Evolutionary conservation across 305 asterid species (phyloP), one percentile per base, ranked within the genome.

Genomic region (Salvia sclarea): DNA sequence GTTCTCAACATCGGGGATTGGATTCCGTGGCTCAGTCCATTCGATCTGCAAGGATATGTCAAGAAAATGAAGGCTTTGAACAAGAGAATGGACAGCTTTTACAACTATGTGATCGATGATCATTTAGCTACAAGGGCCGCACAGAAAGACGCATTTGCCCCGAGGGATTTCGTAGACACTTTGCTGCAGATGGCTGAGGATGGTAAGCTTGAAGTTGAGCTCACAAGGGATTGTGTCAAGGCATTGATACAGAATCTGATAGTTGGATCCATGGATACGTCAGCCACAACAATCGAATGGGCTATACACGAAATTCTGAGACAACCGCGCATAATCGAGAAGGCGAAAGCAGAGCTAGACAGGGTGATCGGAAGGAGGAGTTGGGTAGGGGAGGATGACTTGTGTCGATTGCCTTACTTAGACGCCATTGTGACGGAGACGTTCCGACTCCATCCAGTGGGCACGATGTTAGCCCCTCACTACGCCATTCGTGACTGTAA

Each of bases 371-470:
- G 83, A 28, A 73, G 74, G 38, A 33, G 76, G 5, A 68, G 77
- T 61, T 78, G 87, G 87, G 82, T 80, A 0, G 76, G 66, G 64
- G 90, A 79, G 61, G 30, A 48, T 0, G 85, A 85, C 61, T 31
- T 52, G 14, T 16, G 68, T 2, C 49, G 59, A 13, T 44, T 82
- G 37, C 86, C 86, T 38, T 82, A 78, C 54, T 31, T 80, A 20
- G 84, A 77, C 0, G 85, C 86, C 56, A 73, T 82, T 6, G 59
- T 79, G 53, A 82, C 69, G 75, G 93, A 86, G 50, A 4, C 86
- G 0, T 8, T 79, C 10, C 63, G 90, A 7, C 47, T 86, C 17
- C 90, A 82, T 8, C 88, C 88, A 2, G 47, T 79, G 10, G 30
- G 68, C 1, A 35, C 84, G 0, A 3, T 84, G 11, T 56, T 86